Evolutionary conservation across 495 filamentous ascomycete species (phyloP), one percentile per base, ranked within the genome.

Genomic region (Trichoderma gamsii): DNA sequence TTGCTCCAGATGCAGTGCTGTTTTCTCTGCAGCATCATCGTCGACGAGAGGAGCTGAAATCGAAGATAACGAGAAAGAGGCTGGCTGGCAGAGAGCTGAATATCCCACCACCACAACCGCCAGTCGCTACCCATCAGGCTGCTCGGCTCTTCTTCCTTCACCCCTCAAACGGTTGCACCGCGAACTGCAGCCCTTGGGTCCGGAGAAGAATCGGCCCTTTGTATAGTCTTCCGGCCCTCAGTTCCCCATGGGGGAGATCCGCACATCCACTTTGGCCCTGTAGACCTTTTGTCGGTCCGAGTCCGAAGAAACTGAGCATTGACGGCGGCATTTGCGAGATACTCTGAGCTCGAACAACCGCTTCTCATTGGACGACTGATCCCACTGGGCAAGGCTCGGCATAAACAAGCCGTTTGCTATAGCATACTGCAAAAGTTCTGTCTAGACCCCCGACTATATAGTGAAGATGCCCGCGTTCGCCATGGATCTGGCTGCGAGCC

Each of bases 201-300:
- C 56, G 56, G 56, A 61, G 56, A 61, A 61, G 56, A 61, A 61
- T 61, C 56, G 56, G 56, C 56, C 56, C 56, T 61, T 61, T 61
- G 35, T 25, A 32, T 12, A 61, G 56, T 15, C 9, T 27, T 61
- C 7, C 25, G 56, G 56, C 56, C 56, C 56, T 61, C 56, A 61
- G 56, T 61, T 61, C 56, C 56, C 56, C 56, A 61, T 61, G 56
- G 56, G 56, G 56, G 29, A 13, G 56, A 32, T 61, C 56, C 56
- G 25, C 56, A 29, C 56, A 12, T 61, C 56, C 56, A 29, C 56
- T 32, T 61, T 61, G 27, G 56, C 56, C 51, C 56, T 61, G 56
- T 18, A 61, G 56, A 61, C 56, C 56, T 32, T 61, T 61, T 61
- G 56, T 61, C 56, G 56, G 56, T 61, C 56, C 56, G 56, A 61